Evolutionary conservation across 371 early-diverging fungal species (phyloP).

Genomic region (Zychaea mexicana): DNA sequence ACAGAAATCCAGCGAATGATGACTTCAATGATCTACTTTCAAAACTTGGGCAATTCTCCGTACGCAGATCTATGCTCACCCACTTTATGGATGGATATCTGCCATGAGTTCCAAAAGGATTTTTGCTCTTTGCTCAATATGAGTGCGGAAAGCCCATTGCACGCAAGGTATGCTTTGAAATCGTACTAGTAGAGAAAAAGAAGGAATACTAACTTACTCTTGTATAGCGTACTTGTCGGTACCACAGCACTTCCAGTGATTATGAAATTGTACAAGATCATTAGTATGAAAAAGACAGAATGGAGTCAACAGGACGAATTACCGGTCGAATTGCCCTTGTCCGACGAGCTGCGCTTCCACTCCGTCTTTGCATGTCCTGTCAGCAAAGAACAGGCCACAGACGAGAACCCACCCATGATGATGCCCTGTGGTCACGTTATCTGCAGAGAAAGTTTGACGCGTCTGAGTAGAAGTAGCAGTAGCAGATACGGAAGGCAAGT

Average conservation of each 20-base stretch:
- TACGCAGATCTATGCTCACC: slow-evolving; percentile 69
- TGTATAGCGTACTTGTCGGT: slow-evolving; percentile 75
- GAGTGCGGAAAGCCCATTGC: slow-evolving; percentile 79
- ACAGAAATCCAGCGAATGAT: slow-evolving; percentile 79
- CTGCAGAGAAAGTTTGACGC: slow-evolving; percentile 84
- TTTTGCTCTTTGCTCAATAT: slow-evolving; percentile 86
- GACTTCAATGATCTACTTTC: slow-evolving; percentile 29
- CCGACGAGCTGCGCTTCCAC: slow-evolving; percentile 85
- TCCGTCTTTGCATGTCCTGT: slow-evolving; percentile 98
- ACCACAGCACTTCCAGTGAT: slow-evolving; percentile 90
- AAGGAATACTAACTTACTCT: neutral
- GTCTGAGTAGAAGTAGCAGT: slow-evolving; percentile 70
- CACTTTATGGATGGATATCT: slow-evolving; percentile 65
- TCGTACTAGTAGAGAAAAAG: neutral
- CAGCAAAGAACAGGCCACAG: slow-evolving; percentile 90
- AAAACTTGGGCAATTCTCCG: slow-evolving; percentile 45
- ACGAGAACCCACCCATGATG: slow-evolving; percentile 98
- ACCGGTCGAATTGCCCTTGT: slow-evolving; percentile 88
- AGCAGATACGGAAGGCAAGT: slow-evolving; percentile 37
- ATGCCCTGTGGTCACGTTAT: slow-evolving; percentile 98
- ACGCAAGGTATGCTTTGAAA: slow-evolving; percentile 56
- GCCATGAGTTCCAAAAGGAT: slow-evolving; percentile 77
- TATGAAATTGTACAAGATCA: slow-evolving; percentile 83
- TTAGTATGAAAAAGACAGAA: slow-evolving; percentile 82
- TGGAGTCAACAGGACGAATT: slow-evolving; percentile 93